A percentile compares a stretch with the other conserved stretches of the same genome.
Conservation (phyloP, 2,329 filamentous ascomycete species). For the Pyrenochaeta sp. region DNA sequence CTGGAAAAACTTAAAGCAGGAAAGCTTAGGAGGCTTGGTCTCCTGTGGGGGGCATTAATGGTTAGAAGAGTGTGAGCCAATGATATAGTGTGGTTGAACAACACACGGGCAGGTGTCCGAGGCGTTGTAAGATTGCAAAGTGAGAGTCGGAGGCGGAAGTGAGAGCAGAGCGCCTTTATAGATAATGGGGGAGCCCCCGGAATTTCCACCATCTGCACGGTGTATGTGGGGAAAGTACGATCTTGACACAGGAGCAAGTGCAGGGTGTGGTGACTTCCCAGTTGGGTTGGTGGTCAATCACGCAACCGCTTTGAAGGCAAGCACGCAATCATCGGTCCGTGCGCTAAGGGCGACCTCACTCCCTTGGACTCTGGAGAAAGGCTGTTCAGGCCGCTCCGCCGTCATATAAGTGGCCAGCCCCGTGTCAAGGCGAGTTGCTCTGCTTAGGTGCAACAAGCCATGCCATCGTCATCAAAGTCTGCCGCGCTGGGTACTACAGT, state of each 20-base stretch:
- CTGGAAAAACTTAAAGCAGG: neutral
- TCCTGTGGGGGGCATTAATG: neutral
- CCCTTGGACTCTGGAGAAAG: neutral
- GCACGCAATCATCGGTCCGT: too few species aligned
- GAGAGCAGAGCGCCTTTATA: constrained; percentile 25
- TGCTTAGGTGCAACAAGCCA: neutral
- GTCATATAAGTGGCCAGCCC: constrained; percentile 4
- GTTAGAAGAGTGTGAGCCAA: neutral
- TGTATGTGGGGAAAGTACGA: constrained; percentile 30
- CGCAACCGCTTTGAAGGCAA: constrained; percentile 5
- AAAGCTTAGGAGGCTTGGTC: neutral
- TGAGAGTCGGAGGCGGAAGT: constrained; percentile 6
- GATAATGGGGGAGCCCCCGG: constrained; percentile 11
- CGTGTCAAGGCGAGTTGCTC: neutral
- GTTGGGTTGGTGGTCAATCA: constrained; percentile 8
- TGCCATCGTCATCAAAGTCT: neutral
- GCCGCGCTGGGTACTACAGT: neutral
- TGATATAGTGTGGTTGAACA: constrained; percentile 1
- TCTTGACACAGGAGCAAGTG: constrained; percentile 11
- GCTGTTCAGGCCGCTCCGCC: constrained; percentile 5
- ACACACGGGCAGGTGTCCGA: constrained; percentile 8
- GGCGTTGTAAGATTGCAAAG: neutral
- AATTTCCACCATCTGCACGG: constrained; percentile 14
- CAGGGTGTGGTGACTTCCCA: constrained; percentile 10
- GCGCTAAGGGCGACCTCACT: constrained; percentile 4